Conservation (phyloP, 345 rosid genomes). For the Lenwebbia sp. region DNA sequence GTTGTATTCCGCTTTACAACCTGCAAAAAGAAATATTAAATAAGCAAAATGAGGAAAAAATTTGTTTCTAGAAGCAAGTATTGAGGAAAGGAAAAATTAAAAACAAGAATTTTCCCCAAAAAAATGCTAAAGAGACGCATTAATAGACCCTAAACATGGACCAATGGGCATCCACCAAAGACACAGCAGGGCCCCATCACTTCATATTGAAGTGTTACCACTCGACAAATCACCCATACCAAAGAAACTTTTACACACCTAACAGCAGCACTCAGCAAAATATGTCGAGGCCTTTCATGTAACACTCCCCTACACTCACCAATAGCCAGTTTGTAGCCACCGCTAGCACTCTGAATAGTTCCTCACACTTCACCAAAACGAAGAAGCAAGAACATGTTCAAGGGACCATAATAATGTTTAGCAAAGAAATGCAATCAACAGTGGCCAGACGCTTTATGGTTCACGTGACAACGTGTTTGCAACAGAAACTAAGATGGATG, state of each 20-base stretch:
- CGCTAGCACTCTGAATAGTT: neutral
- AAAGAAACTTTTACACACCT: neutral
- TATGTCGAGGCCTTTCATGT: neutral
- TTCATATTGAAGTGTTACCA: neutral
- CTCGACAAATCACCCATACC: neutral
- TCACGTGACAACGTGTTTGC: neutral
- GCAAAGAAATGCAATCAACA: neutral
- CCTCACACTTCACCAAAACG: neutral
- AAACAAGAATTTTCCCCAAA: neutral
- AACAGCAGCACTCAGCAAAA: neutral
- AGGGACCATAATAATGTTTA: neutral
- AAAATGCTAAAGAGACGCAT: neutral
- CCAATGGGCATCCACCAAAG: neutral
- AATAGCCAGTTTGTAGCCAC: neutral
- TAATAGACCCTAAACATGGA: neutral
- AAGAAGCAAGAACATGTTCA: neutral
- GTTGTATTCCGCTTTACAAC: constrained; percentile 61
- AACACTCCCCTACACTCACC: neutral
- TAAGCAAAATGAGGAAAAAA: neutral
- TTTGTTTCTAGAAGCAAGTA: neutral
- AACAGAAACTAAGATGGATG: neutral
- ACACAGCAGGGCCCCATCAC: neutral
- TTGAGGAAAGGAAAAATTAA: neutral
- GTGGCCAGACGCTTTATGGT: neutral
- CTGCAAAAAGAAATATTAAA: constrained; percentile 22